phyloP scores from a whole-genome alignment of 2,329 filamentous ascomycete genomes.

The Bipolaris zeicola region DNA sequence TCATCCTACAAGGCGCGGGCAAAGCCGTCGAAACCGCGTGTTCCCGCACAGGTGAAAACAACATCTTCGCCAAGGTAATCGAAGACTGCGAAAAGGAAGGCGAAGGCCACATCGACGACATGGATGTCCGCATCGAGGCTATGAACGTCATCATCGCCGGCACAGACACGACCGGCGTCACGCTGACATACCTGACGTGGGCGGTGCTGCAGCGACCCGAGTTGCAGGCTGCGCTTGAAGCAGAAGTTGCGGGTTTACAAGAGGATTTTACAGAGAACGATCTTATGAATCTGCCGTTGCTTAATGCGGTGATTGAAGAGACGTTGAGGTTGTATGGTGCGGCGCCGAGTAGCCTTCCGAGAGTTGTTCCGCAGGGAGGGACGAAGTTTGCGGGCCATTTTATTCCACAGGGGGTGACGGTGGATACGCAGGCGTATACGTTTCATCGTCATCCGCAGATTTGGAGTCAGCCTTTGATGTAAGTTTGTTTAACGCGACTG shows the following conservation, averaged over 20 bases:
- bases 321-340: constrained; percentile 47
- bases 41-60: constrained; percentile 36
- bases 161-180: constrained; percentile 43
- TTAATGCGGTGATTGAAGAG: constrained; percentile 50
- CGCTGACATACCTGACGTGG: constrained; percentile 46
- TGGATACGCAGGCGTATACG: constrained; percentile 49
- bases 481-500: no score
- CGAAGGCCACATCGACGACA: constrained; percentile 38
- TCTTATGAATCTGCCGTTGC: constrained; percentile 41
- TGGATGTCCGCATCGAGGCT: constrained; percentile 42
- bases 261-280: constrained; percentile 36
- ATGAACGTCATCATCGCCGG: constrained; percentile 45
- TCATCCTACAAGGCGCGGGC: constrained; percentile 37
- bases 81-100: constrained; percentile 39
- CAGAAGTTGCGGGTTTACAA: constrained; percentile 26
- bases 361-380: constrained; percentile 47
- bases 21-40: constrained; percentile 41
- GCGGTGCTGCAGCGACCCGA: constrained; percentile 33
- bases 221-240: constrained; percentile 27
- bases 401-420: constrained; percentile 47
- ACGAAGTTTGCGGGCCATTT: constrained; percentile 42
- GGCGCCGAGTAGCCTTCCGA: constrained; percentile 44
- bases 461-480: constrained; percentile 34
- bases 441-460: constrained; percentile 46
- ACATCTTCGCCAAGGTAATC: constrained; percentile 44